Conservation (phyloP, 345 rosid species). For the Crucihimalaya himalaica region DNA sequence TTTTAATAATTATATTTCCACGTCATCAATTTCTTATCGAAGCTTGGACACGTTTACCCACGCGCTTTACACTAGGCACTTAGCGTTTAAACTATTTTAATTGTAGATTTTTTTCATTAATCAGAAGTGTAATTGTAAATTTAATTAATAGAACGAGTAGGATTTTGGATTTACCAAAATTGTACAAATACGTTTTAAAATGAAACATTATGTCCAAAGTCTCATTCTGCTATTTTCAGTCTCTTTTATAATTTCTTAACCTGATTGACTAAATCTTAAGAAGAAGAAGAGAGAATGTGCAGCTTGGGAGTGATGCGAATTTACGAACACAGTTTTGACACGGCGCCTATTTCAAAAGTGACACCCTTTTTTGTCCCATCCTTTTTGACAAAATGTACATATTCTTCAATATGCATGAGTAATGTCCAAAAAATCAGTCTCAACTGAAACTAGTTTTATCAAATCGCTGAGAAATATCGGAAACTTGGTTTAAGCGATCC, state of each 20-base stretch:
- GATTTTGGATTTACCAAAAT: background rate
- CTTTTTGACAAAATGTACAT: conserved; percentile 26
- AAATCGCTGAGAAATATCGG: too few species aligned
- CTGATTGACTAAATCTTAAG: conserved; percentile 4
- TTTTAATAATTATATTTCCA: background rate
- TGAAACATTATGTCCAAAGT: background rate
- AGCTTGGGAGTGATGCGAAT: background rate
- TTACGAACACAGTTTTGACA: conserved; percentile 15
- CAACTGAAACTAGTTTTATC: too few species aligned
- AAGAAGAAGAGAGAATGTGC: background rate
- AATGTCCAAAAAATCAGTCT: too few species aligned
- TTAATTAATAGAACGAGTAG: background rate
- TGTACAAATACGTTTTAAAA: background rate
- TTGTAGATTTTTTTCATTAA: background rate
- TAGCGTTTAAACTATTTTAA: background rate
- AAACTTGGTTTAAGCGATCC: too few species aligned
- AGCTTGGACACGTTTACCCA: conserved; percentile 5
- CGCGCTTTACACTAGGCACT: conserved; percentile 3
- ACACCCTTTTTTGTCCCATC: conserved; percentile 20
- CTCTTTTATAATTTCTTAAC: conserved; percentile 12
- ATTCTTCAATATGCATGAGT: background rate
- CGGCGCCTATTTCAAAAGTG: conserved; percentile 16
- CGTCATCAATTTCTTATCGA: conserved; percentile 15
- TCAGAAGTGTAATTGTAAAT: background rate
- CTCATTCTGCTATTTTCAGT: conserved; percentile 9